Evolutionary conservation across 495 filamentous ascomycete species (phyloP), one percentile per base, ranked within the genome.

Genomic region (Xylaria flabelliformis): DNA sequence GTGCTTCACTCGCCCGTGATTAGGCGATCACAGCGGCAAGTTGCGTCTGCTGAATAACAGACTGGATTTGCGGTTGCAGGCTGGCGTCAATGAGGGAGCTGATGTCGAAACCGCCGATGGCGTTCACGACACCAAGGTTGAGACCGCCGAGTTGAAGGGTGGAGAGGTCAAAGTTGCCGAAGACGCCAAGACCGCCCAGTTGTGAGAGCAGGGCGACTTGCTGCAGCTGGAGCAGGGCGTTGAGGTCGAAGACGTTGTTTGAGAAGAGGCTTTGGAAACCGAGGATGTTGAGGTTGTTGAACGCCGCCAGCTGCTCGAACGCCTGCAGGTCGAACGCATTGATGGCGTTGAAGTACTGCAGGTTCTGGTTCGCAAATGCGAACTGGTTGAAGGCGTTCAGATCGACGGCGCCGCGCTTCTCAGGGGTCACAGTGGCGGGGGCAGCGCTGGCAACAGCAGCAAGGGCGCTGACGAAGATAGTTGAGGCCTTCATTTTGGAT

Each of bases 281-380:
- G 21, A 76, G 69, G 62, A 83, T 76, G 77, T 84, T 76, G 70
- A 85, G 77, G 78, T 82, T 80, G 80, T 85, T 82, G 80, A 80
- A 73, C 59, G 70, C 69, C 61, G 77, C 80, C 58, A 85, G 78
- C 72, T 81, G 76, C 32, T 74, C 77, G 36, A 86, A 81, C 44
- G 81, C 76, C 53, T 78, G 73, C 36, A 86, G 74, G 73, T 86
- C 70, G 67, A 84, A 77, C 17, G 67, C 56, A 80, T 85, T 84
- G 79, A 86, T 77, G 75, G 79, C 81, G 74, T 80, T 77, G 50
- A 86, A 77, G 78, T 86, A 84, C 78, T 82, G 79, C 48, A 86
- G 78, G 78, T 86, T 80, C 76, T 80, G 74, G 77, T 84, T 82
- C 69, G 73, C 74, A 74, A 85, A 83, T 73, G 15, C 63, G 73